phyloP scores from a whole-genome alignment of 345 rosid species.

The Hirschfeldia incana region DNA sequence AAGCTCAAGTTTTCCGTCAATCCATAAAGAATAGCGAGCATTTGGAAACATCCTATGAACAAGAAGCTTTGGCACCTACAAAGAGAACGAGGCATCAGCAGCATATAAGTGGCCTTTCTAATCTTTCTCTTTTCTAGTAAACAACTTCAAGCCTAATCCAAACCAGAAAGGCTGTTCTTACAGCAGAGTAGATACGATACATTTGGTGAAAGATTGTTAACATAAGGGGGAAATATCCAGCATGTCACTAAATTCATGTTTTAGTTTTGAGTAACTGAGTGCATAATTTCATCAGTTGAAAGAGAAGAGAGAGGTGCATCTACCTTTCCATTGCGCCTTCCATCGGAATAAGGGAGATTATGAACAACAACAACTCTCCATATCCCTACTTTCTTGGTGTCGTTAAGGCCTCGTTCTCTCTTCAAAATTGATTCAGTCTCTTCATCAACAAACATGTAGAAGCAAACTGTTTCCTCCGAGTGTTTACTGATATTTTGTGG shows the following conservation, averaged over 20 bases:
- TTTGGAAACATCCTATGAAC: conserved; percentile 91
- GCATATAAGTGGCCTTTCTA: not conserved
- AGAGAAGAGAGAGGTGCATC: conserved; percentile 17
- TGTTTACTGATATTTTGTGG: conserved; percentile 81
- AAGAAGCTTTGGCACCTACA: conserved; percentile 42
- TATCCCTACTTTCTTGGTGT: conserved; percentile 64
- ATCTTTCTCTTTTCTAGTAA: not conserved
- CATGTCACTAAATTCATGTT: not conserved
- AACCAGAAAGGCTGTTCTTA: not conserved
- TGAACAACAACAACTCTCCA: conserved; percentile 91
- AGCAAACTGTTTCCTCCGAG: conserved; percentile 76
- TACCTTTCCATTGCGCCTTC: conserved; percentile 97
- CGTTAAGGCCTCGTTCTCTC: conserved; percentile 55
- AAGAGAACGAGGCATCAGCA: conserved; percentile 10
- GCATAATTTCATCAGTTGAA: not conserved
- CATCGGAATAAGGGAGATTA: conserved; percentile 85
- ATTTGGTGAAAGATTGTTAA: not conserved
- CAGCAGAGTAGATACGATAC: conserved; percentile 6
- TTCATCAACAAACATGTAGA: conserved; percentile 96
- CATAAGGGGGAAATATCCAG: not conserved
- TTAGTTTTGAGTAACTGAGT: not conserved
- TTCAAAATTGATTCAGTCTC: conserved; percentile 84
- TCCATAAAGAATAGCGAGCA: conserved; percentile 91
- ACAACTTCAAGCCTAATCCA: not conserved
- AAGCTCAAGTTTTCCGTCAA: conserved; percentile 98